Percentiles rank a stretch among this genome's conserved stretches.
Conservation (phyloP, 495 filamentous ascomycete species). For the Hypoxylon fuscum region DNA sequence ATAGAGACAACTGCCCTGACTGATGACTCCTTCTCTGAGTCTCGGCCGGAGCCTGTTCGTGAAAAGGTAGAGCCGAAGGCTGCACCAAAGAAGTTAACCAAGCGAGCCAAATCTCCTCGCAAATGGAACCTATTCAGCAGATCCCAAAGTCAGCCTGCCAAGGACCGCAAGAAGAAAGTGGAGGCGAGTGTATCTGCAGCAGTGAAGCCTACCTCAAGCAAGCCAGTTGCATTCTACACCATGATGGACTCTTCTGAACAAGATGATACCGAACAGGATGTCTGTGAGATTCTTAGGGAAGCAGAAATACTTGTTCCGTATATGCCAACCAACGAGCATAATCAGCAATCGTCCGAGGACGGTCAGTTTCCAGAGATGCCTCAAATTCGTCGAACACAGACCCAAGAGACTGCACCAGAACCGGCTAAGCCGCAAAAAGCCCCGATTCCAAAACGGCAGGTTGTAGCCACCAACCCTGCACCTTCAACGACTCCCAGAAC, state of each 20-base stretch:
- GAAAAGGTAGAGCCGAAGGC: slow-evolving; percentile 23
- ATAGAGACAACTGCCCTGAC: slow-evolving; percentile 61
- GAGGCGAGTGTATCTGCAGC: slow-evolving; percentile 52
- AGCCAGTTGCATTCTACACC: slow-evolving; percentile 78
- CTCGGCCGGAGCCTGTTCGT: slow-evolving; percentile 34
- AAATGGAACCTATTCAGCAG: slow-evolving; percentile 89
- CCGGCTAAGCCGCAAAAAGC: slow-evolving; percentile 2
- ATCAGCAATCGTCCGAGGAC: slow-evolving; percentile 28
- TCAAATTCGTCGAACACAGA: background rate
- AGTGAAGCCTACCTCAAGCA: slow-evolving; percentile 52
- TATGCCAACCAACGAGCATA: slow-evolving; percentile 14
- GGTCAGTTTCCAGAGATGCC: slow-evolving; percentile 26
- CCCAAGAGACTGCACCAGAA: background rate
- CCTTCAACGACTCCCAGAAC: slow-evolving; percentile 16
- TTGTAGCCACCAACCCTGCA: background rate
- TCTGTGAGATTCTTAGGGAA: slow-evolving; percentile 73
- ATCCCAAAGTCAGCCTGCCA: slow-evolving; percentile 64
- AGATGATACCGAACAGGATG: slow-evolving; percentile 66
- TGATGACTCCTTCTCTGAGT: slow-evolving; percentile 56
- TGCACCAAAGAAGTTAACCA: slow-evolving; percentile 60
- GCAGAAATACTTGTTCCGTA: slow-evolving; percentile 51
- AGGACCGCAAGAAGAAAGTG: slow-evolving; percentile 48
- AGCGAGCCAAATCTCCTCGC: slow-evolving; percentile 66
- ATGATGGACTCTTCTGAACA: slow-evolving; percentile 78
- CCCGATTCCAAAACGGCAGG: slow-evolving; percentile 2